These are phyloP conservation scores for Ephemerocybe angulata DNA, from an alignment of 768 basidiomycete genomes.

Conservation along the genomic window DNA sequence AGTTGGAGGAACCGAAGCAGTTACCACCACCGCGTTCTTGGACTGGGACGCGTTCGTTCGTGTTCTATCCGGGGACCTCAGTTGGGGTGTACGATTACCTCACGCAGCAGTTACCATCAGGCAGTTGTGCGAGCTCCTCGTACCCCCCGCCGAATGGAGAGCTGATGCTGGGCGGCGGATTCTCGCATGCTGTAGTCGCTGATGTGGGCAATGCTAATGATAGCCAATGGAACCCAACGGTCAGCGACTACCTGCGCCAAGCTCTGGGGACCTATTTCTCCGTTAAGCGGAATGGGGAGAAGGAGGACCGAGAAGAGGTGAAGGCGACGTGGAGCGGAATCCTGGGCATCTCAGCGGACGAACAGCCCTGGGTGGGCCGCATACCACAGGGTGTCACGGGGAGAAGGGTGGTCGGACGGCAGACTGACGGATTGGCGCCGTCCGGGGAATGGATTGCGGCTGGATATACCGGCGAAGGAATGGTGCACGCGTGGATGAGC, in stretches of 20 bases:
- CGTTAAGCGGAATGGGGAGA: slow-evolving; percentile 17
- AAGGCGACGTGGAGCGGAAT: slow-evolving; percentile 65
- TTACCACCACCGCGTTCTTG: slow-evolving; percentile 14
- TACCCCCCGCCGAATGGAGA: slow-evolving; percentile 32
- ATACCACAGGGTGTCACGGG: slow-evolving; percentile 49
- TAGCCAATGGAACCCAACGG: slow-evolving; percentile 22
- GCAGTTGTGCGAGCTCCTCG: neutral
- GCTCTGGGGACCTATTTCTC: slow-evolving; percentile 54
- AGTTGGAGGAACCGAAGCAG: neutral
- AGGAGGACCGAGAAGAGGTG: slow-evolving; percentile 27
- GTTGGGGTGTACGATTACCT: slow-evolving; percentile 61
- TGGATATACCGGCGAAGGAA: slow-evolving; percentile 71
- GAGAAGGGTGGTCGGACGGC: slow-evolving; percentile 5
- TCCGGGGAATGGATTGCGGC: slow-evolving; percentile 69
- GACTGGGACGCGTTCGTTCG: slow-evolving; percentile 51
- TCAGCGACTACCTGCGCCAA: slow-evolving; percentile 28
- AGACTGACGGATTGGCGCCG: no score
- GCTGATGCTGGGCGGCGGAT: slow-evolving; percentile 69
- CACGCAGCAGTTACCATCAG: slow-evolving; percentile 47
- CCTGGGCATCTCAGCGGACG: slow-evolving; percentile 57
- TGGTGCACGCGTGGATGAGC: slow-evolving; percentile 68
- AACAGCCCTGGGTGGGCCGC: slow-evolving; percentile 67
- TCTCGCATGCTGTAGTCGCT: slow-evolving; percentile 30
- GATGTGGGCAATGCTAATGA: slow-evolving; percentile 40
- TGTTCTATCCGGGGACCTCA: slow-evolving; percentile 47